Conservation (phyloP, 192 early-diverging fungal species). For the Backusella parvicylindrica region DNA sequence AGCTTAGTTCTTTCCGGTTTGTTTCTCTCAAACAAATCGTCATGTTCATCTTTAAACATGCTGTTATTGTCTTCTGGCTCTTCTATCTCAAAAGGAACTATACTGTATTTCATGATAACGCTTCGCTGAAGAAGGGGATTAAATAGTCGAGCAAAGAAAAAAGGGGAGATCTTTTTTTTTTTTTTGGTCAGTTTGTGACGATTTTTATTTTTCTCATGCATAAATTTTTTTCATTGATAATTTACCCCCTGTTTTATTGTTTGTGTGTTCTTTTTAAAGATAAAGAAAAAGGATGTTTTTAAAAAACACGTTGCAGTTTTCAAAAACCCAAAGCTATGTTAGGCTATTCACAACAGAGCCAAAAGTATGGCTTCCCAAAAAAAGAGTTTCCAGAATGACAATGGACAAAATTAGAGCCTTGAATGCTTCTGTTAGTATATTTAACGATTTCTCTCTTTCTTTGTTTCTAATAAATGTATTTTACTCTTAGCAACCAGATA, state of each 20-base stretch:
- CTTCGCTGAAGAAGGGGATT: neutral
- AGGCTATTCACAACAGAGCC: neutral
- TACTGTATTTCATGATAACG: neutral
- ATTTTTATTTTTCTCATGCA: neutral
- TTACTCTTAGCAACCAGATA: slow-evolving; percentile 37
- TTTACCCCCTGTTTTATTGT: neutral
- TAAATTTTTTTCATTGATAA: neutral
- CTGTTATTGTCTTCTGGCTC: neutral
- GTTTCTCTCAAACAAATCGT: neutral
- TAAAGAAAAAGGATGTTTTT: neutral
- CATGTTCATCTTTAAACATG: neutral
- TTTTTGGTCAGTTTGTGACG: neutral
- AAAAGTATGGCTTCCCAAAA: slow-evolving; percentile 5
- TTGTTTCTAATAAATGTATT: neutral
- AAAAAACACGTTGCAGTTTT: neutral
- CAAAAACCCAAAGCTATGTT: neutral
- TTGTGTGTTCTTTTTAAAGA: neutral
- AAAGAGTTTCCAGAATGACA: slow-evolving; percentile 15
- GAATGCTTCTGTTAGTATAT: slow-evolving; percentile 8
- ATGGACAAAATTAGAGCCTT: slow-evolving; percentile 20
- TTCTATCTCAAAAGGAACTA: neutral
- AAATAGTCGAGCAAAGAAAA: neutral
- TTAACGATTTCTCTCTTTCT: neutral
- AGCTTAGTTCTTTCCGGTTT: neutral
- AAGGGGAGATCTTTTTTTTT: neutral